These are phyloP conservation scores for Bromus sterilis DNA, from an alignment of 176 grass and related monocot species.

Conservation along the genomic window DNA sequence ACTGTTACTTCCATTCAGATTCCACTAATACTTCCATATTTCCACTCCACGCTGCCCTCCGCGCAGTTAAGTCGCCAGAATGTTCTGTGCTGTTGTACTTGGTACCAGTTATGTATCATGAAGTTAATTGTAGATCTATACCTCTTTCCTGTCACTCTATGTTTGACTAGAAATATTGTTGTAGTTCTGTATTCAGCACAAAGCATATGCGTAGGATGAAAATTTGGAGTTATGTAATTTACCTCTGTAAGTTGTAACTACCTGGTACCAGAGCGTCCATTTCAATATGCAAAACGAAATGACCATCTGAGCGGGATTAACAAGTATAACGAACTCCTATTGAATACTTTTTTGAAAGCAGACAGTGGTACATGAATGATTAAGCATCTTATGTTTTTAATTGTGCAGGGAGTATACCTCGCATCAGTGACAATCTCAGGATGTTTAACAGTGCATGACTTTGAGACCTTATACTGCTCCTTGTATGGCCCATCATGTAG, in stretches of 20 bases:
- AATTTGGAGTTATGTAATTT: not conserved
- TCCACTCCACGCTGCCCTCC: not conserved
- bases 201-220: not conserved
- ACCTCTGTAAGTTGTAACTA: not conserved
- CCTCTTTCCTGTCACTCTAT: not conserved
- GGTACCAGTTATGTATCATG: not conserved
- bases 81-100: not conserved
- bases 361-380: not conserved
- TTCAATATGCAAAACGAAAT: not conserved
- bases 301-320: not conserved
- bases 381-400: conserved; percentile 17
- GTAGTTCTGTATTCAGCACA: not conserved
- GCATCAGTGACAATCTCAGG: conserved; percentile 83
- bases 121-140: not conserved
- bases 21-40: not conserved
- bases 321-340: not conserved
- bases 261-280: not conserved
- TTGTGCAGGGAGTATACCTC: conserved; percentile 82
- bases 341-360: not conserved
- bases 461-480: conserved; percentile 81
- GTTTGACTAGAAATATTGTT: not conserved
- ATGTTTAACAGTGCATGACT: conserved; percentile 92
- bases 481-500: conserved; percentile 41
- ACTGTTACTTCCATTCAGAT: not conserved
- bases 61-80: not conserved